A percentile compares a stretch with the other conserved stretches of the same genome.
These are phyloP conservation scores for Scleroderma citrinum DNA, from an alignment of 768 basidiomycete genomes.

Conservation along the genomic window DNA sequence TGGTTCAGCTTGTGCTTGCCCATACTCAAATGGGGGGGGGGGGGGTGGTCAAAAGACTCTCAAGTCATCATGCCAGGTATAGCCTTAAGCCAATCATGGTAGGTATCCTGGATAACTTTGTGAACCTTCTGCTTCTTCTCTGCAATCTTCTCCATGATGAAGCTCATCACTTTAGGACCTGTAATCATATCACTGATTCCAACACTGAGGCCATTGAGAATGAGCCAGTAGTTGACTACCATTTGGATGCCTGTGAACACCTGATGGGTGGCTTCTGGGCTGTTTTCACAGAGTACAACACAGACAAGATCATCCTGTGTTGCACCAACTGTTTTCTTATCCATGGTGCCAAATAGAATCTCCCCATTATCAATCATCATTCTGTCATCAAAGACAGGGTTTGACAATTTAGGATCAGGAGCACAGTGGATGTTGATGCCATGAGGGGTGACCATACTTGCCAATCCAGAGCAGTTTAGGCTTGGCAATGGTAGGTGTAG, in stretches of 20 bases:
- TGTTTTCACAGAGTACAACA: too few relatives aligned
- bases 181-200: constrained; percentile 99
- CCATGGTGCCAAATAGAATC: too few relatives aligned
- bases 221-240: constrained; percentile 97
- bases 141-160: constrained; percentile 78
- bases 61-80: constrained; percentile 99
- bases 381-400: too few relatives aligned
- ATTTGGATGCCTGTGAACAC: too few relatives aligned
- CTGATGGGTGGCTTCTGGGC: too few relatives aligned
- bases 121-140: constrained; percentile 78
- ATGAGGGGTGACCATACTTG: constrained; percentile 90
- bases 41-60: constrained; percentile 99
- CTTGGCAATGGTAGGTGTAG: constrained; percentile 90
- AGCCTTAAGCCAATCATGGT: constrained; percentile 86
- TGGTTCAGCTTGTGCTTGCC: constrained; percentile 89
- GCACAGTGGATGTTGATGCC: constrained; percentile 90
- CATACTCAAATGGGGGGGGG: too few relatives aligned
- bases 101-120: constrained; percentile 73
- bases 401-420: constrained; percentile 72
- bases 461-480: constrained; percentile 98
- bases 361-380: constrained; percentile 97
- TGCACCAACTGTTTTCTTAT: too few relatives aligned
- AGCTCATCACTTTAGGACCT: too few relatives aligned
- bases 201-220: constrained; percentile 98
- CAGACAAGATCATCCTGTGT: too few relatives aligned